Evolutionary conservation across 2,329 filamentous ascomycete species (phyloP).

Genomic region (Cercospora zeae-maydis): DNA sequence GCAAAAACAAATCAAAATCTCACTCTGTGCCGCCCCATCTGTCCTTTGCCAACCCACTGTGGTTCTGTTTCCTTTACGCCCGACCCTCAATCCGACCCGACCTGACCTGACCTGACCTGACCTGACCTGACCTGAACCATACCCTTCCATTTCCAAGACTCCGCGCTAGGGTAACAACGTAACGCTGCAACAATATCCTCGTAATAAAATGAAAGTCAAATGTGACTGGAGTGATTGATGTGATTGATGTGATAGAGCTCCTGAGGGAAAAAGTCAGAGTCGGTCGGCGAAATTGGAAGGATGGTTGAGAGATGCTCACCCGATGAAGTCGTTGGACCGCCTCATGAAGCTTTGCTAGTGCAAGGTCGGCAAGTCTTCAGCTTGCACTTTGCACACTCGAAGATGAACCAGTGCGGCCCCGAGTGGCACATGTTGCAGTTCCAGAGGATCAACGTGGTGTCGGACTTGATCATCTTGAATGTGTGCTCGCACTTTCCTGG

Average conservation of each 20-base stretch:
- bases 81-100: background rate
- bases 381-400: conserved; percentile 51
- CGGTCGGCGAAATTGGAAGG: no score
- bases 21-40: background rate
- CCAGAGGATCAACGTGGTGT: conserved; percentile 51
- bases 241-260: background rate
- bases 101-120: background rate
- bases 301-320: background rate
- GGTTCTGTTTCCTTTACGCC: conserved; percentile 11
- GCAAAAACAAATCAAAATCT: background rate
- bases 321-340: background rate
- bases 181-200: conserved; percentile 30
- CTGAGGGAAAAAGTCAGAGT: no score
- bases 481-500: conserved; percentile 48
- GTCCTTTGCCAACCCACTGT: conserved; percentile 3
- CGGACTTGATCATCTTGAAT: conserved; percentile 52
- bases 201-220: conserved; percentile 12
- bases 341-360: conserved; percentile 42
- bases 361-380: conserved; percentile 50
- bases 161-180: conserved; percentile 29
- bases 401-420: conserved; percentile 51
- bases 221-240: background rate
- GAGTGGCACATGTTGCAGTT: conserved; percentile 52
- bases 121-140: background rate
- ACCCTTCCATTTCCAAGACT: conserved; percentile 22